Conservation (phyloP, 495 filamentous ascomycete species). For the Xylaria intraflava region DNA sequence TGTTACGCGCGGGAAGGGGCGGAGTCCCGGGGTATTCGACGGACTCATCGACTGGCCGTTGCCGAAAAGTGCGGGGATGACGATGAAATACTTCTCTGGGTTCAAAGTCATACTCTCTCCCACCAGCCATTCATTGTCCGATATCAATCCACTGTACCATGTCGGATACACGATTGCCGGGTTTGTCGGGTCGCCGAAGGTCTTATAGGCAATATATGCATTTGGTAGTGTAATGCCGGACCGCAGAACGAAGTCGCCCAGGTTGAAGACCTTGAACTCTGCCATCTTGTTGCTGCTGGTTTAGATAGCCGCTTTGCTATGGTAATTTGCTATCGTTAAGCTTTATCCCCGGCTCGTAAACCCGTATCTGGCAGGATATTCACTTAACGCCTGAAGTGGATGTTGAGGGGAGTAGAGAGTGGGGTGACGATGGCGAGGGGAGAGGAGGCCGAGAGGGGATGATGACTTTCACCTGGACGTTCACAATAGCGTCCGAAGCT, state of each 20-base stretch:
- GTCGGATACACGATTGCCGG: slow-evolving; percentile 65
- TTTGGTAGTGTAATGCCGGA: slow-evolving; percentile 18
- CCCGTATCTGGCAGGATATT: no score
- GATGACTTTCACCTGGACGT: no score
- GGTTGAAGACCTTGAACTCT: slow-evolving; percentile 14
- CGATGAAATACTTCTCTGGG: slow-evolving; percentile 60
- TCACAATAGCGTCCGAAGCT: no score
- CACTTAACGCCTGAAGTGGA: no score
- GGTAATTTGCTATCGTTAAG: no score
- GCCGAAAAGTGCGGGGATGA: slow-evolving; percentile 64
- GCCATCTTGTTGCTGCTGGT: neutral
- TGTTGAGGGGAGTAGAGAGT: no score
- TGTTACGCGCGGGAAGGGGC: slow-evolving; percentile 53
- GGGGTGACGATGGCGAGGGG: no score
- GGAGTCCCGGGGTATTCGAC: slow-evolving; percentile 44
- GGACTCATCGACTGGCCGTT: slow-evolving; percentile 68
- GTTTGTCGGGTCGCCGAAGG: slow-evolving; percentile 54
- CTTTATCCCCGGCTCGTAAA: no score
- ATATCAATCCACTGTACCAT: slow-evolving; percentile 60
- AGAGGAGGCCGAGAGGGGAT: no score
- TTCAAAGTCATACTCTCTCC: slow-evolving; percentile 55
- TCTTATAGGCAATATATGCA: slow-evolving; percentile 58
- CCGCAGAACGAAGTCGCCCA: slow-evolving; percentile 27
- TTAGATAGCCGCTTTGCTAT: no score
- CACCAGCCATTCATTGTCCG: slow-evolving; percentile 61